These are phyloP conservation scores for Arthroderma sp. DNA, from an alignment of 2,329 filamentous ascomycete species.

Conservation along the genomic window DNA sequence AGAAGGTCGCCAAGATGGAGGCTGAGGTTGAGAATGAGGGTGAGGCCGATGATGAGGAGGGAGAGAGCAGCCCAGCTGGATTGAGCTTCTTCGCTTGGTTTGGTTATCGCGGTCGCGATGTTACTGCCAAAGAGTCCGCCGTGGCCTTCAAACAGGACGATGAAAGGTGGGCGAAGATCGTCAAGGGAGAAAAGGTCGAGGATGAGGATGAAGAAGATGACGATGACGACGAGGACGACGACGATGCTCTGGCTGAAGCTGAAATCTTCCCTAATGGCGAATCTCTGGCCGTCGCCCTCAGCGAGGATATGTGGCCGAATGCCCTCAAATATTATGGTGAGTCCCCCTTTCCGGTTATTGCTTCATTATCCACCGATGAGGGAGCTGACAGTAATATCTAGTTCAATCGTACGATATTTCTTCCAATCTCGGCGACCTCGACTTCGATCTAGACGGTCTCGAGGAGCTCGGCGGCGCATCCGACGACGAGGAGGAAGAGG, in stretches of 20 bases:
- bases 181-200: conserved; percentile 39
- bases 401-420: conserved; percentile 60
- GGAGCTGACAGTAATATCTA: conserved; percentile 22
- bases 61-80: conserved; percentile 45
- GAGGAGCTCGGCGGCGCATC: conserved; percentile 37
- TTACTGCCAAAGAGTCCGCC: conserved; percentile 59
- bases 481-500: conserved; percentile 36
- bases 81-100: conserved; percentile 85
- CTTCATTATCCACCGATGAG: too few species aligned
- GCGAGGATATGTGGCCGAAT: conserved; percentile 78
- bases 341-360: conserved; percentile 22
- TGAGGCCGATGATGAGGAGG: conserved; percentile 24
- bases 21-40: conserved; percentile 24
- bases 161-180: conserved; percentile 40
- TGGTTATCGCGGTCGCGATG: conserved; percentile 57
- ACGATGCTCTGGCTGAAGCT: conserved; percentile 51
- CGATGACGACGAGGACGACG: conserved; percentile 49
- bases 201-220: conserved; percentile 35
- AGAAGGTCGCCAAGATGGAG: conserved; percentile 33
- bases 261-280: conserved; percentile 86
- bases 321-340: conserved; percentile 86
- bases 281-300: conserved; percentile 63
- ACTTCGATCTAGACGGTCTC: conserved; percentile 42
- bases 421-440: conserved; percentile 45
- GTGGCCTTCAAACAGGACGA: conserved; percentile 48